Evolutionary conservation across 306 rosid genomes (phyloP).

Genomic region (Malus sieversii): DNA sequence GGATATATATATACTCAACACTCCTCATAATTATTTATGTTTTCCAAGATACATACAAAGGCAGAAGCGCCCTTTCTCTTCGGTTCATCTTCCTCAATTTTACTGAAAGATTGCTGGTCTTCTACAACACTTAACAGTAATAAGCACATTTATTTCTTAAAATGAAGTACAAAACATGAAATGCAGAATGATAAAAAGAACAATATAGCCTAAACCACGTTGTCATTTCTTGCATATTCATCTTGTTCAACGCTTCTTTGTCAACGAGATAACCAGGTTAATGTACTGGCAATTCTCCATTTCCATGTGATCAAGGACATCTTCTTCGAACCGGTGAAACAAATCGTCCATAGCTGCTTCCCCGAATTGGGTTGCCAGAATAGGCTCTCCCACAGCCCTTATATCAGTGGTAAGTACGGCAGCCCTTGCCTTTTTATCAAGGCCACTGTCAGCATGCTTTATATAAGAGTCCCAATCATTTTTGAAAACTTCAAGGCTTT

Average conservation of each 20-base stretch:
- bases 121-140: too few species aligned
- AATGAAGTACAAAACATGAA: too few species aligned
- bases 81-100: too few species aligned
- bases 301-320: conserved; percentile 16
- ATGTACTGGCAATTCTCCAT: neutral
- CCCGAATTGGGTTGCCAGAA: conserved; percentile 28
- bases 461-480: conserved; percentile 29
- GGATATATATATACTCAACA: too few species aligned
- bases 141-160: too few species aligned
- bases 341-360: conserved; percentile 26
- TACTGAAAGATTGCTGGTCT: too few species aligned
- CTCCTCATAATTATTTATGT: too few species aligned
- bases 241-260: neutral
- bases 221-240: neutral
- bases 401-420: conserved; percentile 10
- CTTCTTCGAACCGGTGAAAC: conserved; percentile 23
- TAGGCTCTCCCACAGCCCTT: conserved; percentile 35
- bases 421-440: conserved; percentile 13
- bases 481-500: conserved; percentile 6
- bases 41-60: too few species aligned
- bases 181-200: too few species aligned
- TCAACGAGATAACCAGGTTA: conserved; percentile 12
- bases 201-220: too few species aligned
- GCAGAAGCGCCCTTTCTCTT: too few species aligned
- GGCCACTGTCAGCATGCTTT: conserved; percentile 2